A percentile compares a stretch with the other conserved stretches of the same genome.
Conservation (phyloP, 805 yeast species). For the Suhomyces canberraensis region DNA sequence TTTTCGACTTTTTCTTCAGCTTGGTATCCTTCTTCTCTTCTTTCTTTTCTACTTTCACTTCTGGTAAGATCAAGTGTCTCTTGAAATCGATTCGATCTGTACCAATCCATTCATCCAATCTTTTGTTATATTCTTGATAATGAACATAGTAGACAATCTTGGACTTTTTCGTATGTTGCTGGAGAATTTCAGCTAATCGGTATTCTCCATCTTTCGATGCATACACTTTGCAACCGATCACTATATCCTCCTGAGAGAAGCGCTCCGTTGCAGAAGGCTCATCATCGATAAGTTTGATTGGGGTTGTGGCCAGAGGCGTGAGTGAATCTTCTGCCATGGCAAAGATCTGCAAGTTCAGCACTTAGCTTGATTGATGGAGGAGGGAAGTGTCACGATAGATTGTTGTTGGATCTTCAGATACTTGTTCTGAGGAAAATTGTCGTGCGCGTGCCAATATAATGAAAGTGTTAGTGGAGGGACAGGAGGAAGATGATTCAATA, state of each 20-base stretch:
- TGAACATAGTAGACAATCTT: conserved; percentile 86
- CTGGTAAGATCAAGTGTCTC: conserved; percentile 71
- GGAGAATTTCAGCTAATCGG: conserved; percentile 81
- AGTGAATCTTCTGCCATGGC: conserved; percentile 10
- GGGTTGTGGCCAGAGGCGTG: conserved; percentile 11
- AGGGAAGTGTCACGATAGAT: too few relatives aligned
- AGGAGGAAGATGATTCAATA: too few relatives aligned
- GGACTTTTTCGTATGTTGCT: conserved; percentile 70
- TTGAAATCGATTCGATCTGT: conserved; percentile 67
- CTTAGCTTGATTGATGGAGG: too few relatives aligned
- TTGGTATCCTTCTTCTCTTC: conserved; percentile 39
- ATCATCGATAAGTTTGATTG: conserved; percentile 11
- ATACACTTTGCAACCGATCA: conserved; percentile 77
- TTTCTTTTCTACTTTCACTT: conserved; percentile 49
- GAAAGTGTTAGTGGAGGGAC: too few relatives aligned
- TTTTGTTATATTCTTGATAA: conserved; percentile 89
- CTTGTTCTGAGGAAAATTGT: too few relatives aligned
- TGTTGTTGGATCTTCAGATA: too few relatives aligned
- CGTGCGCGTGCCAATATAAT: too few relatives aligned
- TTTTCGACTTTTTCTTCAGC: conserved; percentile 24
- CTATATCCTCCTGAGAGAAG: conserved; percentile 47
- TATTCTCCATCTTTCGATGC: conserved; percentile 78
- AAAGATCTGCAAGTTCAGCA: too few relatives aligned
- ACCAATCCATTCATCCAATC: conserved; percentile 93
- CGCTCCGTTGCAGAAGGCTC: conserved; percentile 2